Conservation (phyloP, 257 asterid genomes). For the Linderniella brevidens region DNA sequence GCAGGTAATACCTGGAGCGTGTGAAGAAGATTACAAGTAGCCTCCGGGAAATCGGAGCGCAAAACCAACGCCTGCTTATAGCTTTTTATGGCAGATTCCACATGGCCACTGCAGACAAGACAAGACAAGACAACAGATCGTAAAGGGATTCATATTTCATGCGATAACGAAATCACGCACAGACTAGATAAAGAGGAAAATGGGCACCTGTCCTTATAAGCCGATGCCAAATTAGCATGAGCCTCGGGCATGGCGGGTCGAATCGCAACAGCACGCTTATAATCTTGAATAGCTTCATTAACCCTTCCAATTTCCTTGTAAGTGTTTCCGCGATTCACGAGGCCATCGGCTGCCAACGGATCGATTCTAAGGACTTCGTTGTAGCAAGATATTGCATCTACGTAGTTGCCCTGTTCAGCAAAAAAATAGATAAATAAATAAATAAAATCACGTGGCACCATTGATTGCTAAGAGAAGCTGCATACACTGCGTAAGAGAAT, state of each 20-base stretch:
- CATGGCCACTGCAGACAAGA: slow-evolving; percentile 48
- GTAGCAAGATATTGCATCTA: slow-evolving; percentile 95
- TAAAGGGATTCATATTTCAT: background rate
- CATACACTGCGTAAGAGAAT: background rate
- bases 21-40: slow-evolving; percentile 96
- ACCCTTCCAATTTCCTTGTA: slow-evolving; percentile 96
- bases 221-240: slow-evolving; percentile 99
- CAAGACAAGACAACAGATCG: background rate
- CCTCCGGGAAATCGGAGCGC: slow-evolving; percentile 97
- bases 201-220: slow-evolving; percentile 81
- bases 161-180: background rate
- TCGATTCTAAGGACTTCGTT: slow-evolving; percentile 91
- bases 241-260: slow-evolving; percentile 99
- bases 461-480: background rate
- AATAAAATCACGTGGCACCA: background rate
- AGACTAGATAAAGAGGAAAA: background rate
- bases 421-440: slow-evolving; percentile 2
- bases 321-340: slow-evolving; percentile 96
- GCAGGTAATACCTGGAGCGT: slow-evolving; percentile 54
- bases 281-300: slow-evolving; percentile 84
- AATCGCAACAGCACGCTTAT: slow-evolving; percentile 60
- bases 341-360: slow-evolving; percentile 94
- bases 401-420: slow-evolving; percentile 68
- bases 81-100: slow-evolving; percentile 89
- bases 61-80: slow-evolving; percentile 72